These are phyloP conservation scores for Arabidopsis suecica DNA, from an alignment of 345 rosid species.

Conservation along the genomic window DNA sequence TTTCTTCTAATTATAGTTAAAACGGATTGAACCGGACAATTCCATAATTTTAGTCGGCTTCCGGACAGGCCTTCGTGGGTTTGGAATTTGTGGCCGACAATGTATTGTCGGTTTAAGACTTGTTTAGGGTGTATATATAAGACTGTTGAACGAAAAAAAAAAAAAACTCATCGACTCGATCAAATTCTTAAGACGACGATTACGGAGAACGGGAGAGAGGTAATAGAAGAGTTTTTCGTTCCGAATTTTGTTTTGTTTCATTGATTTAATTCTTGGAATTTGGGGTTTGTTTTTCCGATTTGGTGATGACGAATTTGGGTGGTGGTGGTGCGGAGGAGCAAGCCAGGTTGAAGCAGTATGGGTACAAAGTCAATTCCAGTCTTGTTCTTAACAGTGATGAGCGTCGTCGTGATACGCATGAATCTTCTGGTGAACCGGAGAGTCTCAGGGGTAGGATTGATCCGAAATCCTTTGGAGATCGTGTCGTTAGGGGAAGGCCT, in stretches of 20 bases:
- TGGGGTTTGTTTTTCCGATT: slow-evolving; percentile 21
- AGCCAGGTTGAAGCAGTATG: slow-evolving; percentile 85
- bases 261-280: slow-evolving; percentile 1
- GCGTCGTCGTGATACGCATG: slow-evolving; percentile 73
- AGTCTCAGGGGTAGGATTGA: slow-evolving; percentile 81
- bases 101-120: not conserved
- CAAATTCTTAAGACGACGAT: not conserved
- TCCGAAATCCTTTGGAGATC: slow-evolving; percentile 76
- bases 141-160: too few relatives aligned
- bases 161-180: not conserved
- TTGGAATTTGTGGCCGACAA: slow-evolving; percentile 1
- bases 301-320: slow-evolving; percentile 64
- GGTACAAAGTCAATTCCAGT: slow-evolving; percentile 80
- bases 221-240: not conserved
- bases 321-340: slow-evolving; percentile 96
- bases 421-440: slow-evolving; percentile 86
- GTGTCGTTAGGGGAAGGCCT: slow-evolving; percentile 68
- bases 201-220: slow-evolving; percentile 4
- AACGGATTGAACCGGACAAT: not conserved
- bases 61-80: not conserved
- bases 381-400: slow-evolving; percentile 75
- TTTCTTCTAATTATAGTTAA: not conserved
- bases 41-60: not conserved
- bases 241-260: not conserved
- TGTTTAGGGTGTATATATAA: too few relatives aligned